Conservation (phyloP, 495 filamentous ascomycete genomes). For the Aspergillus heteromorphus region DNA sequence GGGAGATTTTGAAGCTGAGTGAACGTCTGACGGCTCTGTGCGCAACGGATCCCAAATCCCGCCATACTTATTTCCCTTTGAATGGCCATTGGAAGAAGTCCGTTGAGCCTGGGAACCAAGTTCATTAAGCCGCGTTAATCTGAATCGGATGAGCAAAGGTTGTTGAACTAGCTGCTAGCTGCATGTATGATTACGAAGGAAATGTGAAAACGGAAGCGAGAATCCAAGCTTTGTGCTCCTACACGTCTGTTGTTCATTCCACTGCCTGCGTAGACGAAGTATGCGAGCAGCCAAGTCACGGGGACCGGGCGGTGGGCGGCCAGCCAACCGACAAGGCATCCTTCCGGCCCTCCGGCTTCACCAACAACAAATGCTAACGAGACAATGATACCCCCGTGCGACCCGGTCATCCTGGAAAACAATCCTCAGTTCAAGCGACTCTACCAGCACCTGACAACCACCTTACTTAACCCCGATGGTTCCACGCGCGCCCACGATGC, state of each 20-base stretch:
- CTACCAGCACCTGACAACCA: slow-evolving; percentile 54
- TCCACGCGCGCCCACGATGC: slow-evolving; percentile 52
- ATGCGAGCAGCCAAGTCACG: slow-evolving; percentile 1
- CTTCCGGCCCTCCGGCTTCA: background rate
- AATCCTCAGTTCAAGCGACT: slow-evolving; percentile 63
- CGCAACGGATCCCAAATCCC: background rate
- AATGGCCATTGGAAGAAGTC: background rate
- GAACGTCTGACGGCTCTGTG: background rate
- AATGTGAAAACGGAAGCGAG: slow-evolving; percentile 36
- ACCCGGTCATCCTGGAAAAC: slow-evolving; percentile 52
- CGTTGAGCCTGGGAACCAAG: background rate
- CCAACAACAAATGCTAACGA: background rate
- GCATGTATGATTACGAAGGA: slow-evolving; percentile 46
- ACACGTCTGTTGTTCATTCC: background rate
- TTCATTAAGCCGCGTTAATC: background rate
- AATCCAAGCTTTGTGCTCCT: slow-evolving; percentile 13
- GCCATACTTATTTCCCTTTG: background rate
- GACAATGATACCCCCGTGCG: slow-evolving; percentile 62
- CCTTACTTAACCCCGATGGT: slow-evolving; percentile 55
- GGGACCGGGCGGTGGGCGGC: background rate
- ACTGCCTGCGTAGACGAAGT: too few relatives aligned
- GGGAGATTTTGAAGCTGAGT: background rate
- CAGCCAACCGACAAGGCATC: background rate
- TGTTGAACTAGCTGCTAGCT: slow-evolving; percentile 10
- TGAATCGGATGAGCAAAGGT: background rate